phyloP scores from a whole-genome alignment of 2,329 filamentous ascomycete genomes.

The Hymenoscyphus salicellus region DNA sequence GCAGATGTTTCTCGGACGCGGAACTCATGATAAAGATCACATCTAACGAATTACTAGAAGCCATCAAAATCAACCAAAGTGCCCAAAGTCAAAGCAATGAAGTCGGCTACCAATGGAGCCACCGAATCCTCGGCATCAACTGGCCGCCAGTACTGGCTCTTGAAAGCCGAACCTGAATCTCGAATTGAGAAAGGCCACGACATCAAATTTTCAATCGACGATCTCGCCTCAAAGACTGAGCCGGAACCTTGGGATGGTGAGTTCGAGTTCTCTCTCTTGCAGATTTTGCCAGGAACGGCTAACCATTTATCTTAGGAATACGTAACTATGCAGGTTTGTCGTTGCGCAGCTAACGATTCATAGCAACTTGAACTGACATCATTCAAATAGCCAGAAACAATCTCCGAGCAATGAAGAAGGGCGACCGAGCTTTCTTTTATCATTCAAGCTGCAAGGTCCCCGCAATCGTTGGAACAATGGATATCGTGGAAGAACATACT shows the following conservation, averaged over 20 bases:
- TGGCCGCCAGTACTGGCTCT: constrained; percentile 64
- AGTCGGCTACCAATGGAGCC: constrained; percentile 9
- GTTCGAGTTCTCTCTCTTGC: constrained; percentile 12
- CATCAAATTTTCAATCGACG: constrained; percentile 92
- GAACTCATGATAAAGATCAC: background rate
- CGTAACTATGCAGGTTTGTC: constrained; percentile 46
- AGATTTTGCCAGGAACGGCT: background rate
- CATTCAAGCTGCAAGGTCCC: constrained; percentile 91
- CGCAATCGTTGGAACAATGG: constrained; percentile 83
- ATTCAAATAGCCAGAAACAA: constrained; percentile 70
- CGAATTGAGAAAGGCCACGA: constrained; percentile 83
- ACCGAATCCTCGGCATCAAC: constrained; percentile 6
- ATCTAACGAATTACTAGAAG: constrained; percentile 7
- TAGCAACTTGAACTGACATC: constrained; percentile 23
- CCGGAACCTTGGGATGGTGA: constrained; percentile 84
- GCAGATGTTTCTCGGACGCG: too few species aligned
- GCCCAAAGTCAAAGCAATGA: constrained; percentile 8
- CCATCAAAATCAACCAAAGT: constrained; percentile 7
- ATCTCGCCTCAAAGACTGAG: constrained; percentile 66
- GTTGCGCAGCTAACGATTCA: constrained; percentile 12
- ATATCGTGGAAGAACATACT: constrained; percentile 80
- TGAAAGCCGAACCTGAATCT: constrained; percentile 86
- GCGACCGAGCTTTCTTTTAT: constrained; percentile 94
- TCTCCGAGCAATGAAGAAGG: constrained; percentile 84
- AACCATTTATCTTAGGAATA: constrained; percentile 36